phyloP scores from a whole-genome alignment of 768 basidiomycete species.

The Boletellus ananiceps region DNA sequence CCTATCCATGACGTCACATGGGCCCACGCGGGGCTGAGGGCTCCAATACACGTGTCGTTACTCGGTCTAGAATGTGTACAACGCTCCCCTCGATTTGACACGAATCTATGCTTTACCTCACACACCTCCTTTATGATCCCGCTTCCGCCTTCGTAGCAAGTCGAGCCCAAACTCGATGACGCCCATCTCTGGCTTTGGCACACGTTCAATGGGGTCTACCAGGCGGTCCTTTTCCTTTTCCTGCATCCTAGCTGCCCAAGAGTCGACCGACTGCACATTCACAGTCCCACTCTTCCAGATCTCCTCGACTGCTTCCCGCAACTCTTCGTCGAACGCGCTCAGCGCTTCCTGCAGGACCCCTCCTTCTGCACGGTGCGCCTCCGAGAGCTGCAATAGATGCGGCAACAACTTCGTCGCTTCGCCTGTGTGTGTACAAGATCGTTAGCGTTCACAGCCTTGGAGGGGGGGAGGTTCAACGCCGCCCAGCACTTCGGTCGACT shows the following conservation, averaged over 20 bases:
- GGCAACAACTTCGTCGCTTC: slow-evolving; percentile 69
- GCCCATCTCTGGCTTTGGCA: slow-evolving; percentile 44
- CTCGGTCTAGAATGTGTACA: too few species aligned
- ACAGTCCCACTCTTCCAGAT: slow-evolving; percentile 49
- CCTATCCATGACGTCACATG: too few species aligned
- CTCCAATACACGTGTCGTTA: too few species aligned
- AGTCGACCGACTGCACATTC: slow-evolving; percentile 33
- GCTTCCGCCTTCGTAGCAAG: slow-evolving; percentile 15
- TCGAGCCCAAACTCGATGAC: slow-evolving; percentile 20
- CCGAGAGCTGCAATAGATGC: slow-evolving; percentile 66
- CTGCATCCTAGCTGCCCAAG: slow-evolving; percentile 53
- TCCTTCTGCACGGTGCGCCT: slow-evolving; percentile 67
- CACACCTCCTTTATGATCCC: background rate
- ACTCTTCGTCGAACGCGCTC: slow-evolving; percentile 49
- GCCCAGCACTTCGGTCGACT: background rate
- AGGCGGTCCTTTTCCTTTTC: slow-evolving; percentile 45
- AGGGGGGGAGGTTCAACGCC: background rate
- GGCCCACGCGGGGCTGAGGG: too few species aligned
- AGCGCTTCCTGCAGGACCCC: slow-evolving; percentile 58
- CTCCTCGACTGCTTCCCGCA: slow-evolving; percentile 53
- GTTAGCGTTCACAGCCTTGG: background rate
- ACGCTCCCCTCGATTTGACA: background rate
- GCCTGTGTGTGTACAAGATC: slow-evolving; percentile 36
- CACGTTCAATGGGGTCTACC: slow-evolving; percentile 48
- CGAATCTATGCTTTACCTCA: background rate